Evolutionary conservation across 2,329 filamentous ascomycete genomes (phyloP).

Genomic region (Aspergillus felis): DNA sequence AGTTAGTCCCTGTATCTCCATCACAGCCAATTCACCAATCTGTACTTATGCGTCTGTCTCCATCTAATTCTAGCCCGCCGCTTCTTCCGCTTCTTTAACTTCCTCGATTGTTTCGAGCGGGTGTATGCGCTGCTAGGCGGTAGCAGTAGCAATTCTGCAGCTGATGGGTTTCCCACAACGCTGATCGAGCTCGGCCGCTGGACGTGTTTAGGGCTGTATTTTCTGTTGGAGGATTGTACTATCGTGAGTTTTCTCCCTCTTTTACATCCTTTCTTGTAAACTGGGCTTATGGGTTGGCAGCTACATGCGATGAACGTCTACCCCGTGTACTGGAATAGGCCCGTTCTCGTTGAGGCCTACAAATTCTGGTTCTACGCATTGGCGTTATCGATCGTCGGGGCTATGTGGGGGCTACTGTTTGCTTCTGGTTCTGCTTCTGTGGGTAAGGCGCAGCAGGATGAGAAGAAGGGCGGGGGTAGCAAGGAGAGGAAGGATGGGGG

Average conservation of each 20-base stretch:
- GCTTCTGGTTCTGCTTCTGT: conserved; percentile 10
- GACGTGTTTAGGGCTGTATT: conserved; percentile 62
- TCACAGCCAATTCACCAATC: background rate
- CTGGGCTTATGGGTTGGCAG: conserved; percentile 26
- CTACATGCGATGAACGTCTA: conserved; percentile 51
- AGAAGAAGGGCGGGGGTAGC: conserved; percentile 16
- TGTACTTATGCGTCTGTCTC: background rate
- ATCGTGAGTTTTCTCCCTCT: conserved; percentile 47
- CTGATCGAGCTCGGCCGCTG: conserved; percentile 54
- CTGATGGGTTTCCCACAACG: conserved; percentile 21
- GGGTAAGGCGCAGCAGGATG: background rate
- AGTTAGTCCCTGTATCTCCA: conserved; percentile 25
- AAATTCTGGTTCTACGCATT: conserved; percentile 67
- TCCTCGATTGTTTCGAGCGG: conserved; percentile 56
- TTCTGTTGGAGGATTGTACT: conserved; percentile 62
- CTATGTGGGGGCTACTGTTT: conserved; percentile 20
- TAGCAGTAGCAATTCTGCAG: background rate
- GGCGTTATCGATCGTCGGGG: conserved; percentile 45
- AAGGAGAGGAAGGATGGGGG: conserved; percentile 5
- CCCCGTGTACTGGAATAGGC: conserved; percentile 39
- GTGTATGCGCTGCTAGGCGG: conserved; percentile 44
- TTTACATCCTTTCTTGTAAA: background rate
- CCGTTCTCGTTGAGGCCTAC: conserved; percentile 58
- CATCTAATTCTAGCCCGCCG: conserved; percentile 46
- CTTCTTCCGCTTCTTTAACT: conserved; percentile 66